These are phyloP conservation scores for Ceratorhiza oryzae-sativae DNA, from an alignment of 1,284 basidiomycete species.

Conservation along the genomic window DNA sequence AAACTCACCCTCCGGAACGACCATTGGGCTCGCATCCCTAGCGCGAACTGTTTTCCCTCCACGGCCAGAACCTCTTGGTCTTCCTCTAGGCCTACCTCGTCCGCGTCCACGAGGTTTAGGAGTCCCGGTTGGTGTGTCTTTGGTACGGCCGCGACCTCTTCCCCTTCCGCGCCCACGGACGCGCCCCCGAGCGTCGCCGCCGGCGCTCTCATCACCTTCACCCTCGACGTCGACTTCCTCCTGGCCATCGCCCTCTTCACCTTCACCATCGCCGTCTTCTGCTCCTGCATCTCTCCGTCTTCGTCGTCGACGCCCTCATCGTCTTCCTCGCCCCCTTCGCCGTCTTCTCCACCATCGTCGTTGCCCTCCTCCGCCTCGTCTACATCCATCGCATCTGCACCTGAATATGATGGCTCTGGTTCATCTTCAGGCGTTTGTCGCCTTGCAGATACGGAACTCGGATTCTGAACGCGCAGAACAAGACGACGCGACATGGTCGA, in stretches of 20 bases:
- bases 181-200: conserved; percentile 40
- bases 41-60: conserved; percentile 40
- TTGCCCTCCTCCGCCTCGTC: conserved; percentile 1
- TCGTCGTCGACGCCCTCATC: conserved; percentile 48
- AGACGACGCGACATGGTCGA: conserved; percentile 25
- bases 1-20: conserved; percentile 39
- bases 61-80: conserved; percentile 46
- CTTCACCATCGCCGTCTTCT: conserved; percentile 45
- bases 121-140: conserved; percentile 46
- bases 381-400: conserved; percentile 18
- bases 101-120: conserved; percentile 58
- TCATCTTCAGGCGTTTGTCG: conserved; percentile 11
- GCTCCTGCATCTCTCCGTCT: conserved; percentile 46
- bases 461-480: conserved; percentile 24
- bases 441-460: not conserved
- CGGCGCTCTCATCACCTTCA: conserved; percentile 21
- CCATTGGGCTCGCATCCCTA: conserved; percentile 45
- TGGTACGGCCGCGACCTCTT: conserved; percentile 49
- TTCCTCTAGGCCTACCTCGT: conserved; percentile 55
- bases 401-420: not conserved
- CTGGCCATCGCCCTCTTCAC: conserved; percentile 46
- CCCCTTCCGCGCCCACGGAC: conserved; percentile 50
- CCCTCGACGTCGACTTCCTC: conserved; percentile 40
- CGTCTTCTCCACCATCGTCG: not conserved
- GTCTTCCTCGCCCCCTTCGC: conserved; percentile 46